Percentiles rank a stretch among this genome's conserved stretches.
These are phyloP conservation scores for Pythium dissimile DNA, from an alignment of 352 stramenopile genomes.

Conservation along the genomic window DNA sequence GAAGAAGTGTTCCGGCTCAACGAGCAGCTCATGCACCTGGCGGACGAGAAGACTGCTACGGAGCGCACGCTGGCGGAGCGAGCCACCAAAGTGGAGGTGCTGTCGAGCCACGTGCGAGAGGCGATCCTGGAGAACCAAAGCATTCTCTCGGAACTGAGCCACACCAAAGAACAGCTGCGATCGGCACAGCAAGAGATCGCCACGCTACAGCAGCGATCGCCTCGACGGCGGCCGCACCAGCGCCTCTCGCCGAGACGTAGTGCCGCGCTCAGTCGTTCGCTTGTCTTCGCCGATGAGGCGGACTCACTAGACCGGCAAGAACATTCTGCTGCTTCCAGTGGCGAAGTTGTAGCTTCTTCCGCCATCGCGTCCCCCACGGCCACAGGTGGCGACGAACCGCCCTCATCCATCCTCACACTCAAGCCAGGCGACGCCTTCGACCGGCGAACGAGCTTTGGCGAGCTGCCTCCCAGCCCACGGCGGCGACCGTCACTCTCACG, in stretches of 20 bases:
- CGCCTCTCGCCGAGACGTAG: slow-evolving; percentile 5
- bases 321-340: no score
- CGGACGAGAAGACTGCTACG: slow-evolving; percentile 38
- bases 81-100: slow-evolving; percentile 29
- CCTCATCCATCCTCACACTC: neutral
- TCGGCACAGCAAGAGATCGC: slow-evolving; percentile 11
- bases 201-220: slow-evolving; percentile 9
- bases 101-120: slow-evolving; percentile 45
- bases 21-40: slow-evolving; percentile 30
- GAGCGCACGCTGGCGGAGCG: slow-evolving; percentile 38
- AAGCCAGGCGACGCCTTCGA: neutral
- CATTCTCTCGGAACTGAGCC: slow-evolving; percentile 39
- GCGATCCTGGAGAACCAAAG: slow-evolving; percentile 59
- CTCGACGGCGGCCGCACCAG: neutral
- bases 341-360: no score
- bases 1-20: slow-evolving; percentile 54
- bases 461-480: slow-evolving; percentile 5
- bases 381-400: neutral
- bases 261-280: neutral
- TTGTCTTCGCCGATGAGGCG: slow-evolving; percentile 6
- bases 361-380: neutral
- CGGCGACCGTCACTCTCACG: slow-evolving; percentile 10
- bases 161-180: slow-evolving; percentile 33
- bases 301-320: no score
- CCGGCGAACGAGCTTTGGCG: neutral